A percentile compares a stretch with the other conserved stretches of the same genome.
Evolutionary conservation across 176 grass and related monocot species (phyloP).

Genomic region (Phyllostachys edulis): DNA sequence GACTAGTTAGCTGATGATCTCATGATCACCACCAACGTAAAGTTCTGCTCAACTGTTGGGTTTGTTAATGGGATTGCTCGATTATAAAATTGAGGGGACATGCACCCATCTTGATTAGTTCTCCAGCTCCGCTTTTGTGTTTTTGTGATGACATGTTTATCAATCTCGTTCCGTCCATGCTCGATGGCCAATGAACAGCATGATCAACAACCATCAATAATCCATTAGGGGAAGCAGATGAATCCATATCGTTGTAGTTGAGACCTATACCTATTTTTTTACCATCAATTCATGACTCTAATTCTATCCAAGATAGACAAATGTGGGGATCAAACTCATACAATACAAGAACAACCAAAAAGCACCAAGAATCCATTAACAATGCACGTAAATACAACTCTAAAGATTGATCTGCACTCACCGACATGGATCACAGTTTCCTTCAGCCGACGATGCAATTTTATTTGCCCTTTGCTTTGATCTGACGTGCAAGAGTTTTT

Average conservation of each 20-base stretch:
- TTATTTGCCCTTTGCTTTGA: constrained; percentile 39
- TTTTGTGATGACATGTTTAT: background rate
- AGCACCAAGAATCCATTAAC: background rate
- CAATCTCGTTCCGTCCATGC: background rate
- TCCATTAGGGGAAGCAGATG: background rate
- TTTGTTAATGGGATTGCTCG: background rate
- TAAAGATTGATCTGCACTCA: constrained; percentile 19
- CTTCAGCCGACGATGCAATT: constrained; percentile 20
- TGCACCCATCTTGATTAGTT: background rate
- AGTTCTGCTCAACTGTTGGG: background rate
- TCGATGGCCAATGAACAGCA: background rate
- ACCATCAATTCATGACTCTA: background rate
- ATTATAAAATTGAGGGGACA: background rate
- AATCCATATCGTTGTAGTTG: background rate
- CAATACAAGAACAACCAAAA: background rate
- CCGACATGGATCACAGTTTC: constrained; percentile 54
- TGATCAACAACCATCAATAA: background rate
- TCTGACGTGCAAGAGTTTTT: constrained; percentile 5
- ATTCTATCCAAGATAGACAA: background rate
- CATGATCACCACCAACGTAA: background rate
- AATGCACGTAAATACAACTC: background rate
- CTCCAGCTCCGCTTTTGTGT: background rate
- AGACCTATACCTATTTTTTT: background rate
- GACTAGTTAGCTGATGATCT: background rate
- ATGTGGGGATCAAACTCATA: background rate